Base-by-base conservation (phyloP, 169 alveolate species). In the Neospora caninum region DNA sequence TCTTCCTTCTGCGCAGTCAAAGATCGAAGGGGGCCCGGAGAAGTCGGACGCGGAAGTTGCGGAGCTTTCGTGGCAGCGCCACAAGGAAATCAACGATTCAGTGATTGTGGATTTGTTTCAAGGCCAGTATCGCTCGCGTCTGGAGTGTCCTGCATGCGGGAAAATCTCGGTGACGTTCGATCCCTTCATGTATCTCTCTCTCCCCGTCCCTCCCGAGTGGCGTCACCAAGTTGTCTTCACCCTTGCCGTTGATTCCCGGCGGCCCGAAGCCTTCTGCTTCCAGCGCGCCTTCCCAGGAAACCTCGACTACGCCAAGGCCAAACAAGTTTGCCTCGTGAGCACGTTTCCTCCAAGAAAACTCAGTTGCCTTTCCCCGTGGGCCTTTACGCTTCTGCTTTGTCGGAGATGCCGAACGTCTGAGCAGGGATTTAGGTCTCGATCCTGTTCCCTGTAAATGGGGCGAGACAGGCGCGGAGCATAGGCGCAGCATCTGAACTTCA, bases 51-150 rank as follows among this genome's bases (percentile, higher is more conserved):
- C 88, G 83, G 96, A 88, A 38, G 97, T 96, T 0, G 97, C 98
- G 41, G 82, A 89, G 54, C 95, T 94, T 42, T 91, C 92, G 54
- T 98, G 99, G 98, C 96, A 96, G 38, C 91, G 94, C 78, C 98
- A 97, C 95, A 83, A 94, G 89, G 96, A 96, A 80, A 96, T 99
- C 80, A 98, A 98, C 91, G 96, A 97, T 78, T 97, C 99, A 0
- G 92, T 97, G n/a, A 95, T 98, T 41, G 98, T 97, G 34, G 99
- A 98, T 95, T 88, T 98, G 73, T 97, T 98, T 96, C 98, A 98
- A 91, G 99, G 99, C 27, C 97, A 97, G 94, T 97, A 96, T 88
- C 97, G 98, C 92, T 96, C 98, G 9, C 96, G 97, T 80, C 96
- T 98, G 29, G 93, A 92, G 49, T 98, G 99, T 54, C 98, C 97